Base-by-base conservation (phyloP, 495 filamentous ascomycete genomes). In the Corynascus novoguineensis region DNA sequence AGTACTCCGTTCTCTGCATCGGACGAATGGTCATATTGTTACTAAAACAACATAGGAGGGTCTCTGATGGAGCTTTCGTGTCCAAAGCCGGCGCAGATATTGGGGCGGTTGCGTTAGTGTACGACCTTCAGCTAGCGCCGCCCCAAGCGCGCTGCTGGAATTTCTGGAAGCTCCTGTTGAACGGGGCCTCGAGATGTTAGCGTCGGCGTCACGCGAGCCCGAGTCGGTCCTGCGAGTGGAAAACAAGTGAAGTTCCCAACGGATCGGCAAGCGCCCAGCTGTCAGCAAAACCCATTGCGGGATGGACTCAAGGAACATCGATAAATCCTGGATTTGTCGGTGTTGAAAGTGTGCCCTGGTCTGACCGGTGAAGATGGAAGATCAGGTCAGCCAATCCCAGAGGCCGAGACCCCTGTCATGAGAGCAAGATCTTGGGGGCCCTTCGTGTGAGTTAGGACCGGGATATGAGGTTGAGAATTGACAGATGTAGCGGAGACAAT, bases 381-480 rank as follows among this genome's bases (percentile, higher is more conserved):
- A n/a, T 10, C n/a, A 28, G n/a, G 22, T 22, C 49, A 27, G 49
- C 49, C 48, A 51, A 37, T 51, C 48, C 48, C n/a, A 22, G 50
- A 0, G 25, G 3, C 34, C 24, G 3, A 29, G 28, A 5, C 22
- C 34, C 35, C 14, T 17, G 50, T 29, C 14, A 28, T 10, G 35
- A 21, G 48, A 35, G 37, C 19, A 17, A 3, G 8, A 35, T 35
- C 48, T 31, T 21, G 17, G 48, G 19, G 6, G 11, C n/a, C n/a
- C n/a, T n/a, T n/a, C n/a, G n/a, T n/a, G n/a, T n/a, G n/a, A n/a
- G n/a, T n/a, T n/a, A n/a, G n/a, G n/a, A n/a, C n/a, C n/a, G n/a
- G n/a, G n/a, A n/a, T n/a, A n/a, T n/a, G n/a, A n/a, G n/a, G n/a
- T n/a, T n/a, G n/a, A n/a, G n/a, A n/a, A n/a, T n/a, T n/a, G n/a